Base-by-base conservation (phyloP, 176 grass and related monocot genomes). In the Oryza coarctata region DNA sequence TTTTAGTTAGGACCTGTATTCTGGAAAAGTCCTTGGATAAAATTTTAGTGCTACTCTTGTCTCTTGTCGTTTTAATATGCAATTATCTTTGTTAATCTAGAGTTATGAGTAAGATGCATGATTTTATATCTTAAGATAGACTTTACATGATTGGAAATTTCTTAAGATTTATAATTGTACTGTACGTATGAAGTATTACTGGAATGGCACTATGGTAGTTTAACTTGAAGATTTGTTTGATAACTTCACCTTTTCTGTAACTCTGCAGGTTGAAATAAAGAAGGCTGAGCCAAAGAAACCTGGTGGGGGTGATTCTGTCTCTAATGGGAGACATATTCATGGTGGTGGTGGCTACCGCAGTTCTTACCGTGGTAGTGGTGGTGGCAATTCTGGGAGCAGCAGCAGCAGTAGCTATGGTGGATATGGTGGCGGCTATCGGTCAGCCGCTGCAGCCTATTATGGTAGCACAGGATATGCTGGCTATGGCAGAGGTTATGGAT, bases 261-360 rank as follows among this genome's bases (percentile, higher is more conserved):
- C 36, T 71, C 86, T 82, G 66, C 87, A 99, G 96, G 96, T 99
- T 87, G 96, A 99, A 87, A 95, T 99, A 85, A 99, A 99, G 87
- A 95, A 89, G 70, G 96, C 96, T 9, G 96, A 99, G 63, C 96
- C 96, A 85, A 99, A 94, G 83, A 99, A 92, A 89, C 68, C 93
- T 52, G 91, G 89, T 12, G 93, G 86, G 5, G 87, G 88, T 36
- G 89, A 94, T 78, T 80, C 84, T 13, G 84, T 88, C 74, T 82
- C 80, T 49, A 93, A 66, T 10, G 85, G 85, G 9, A 92, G 96
- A 76, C 34, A 73, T 65, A 76, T 82, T 33, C 89, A 93, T 49
- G 80, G 86, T 52, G 72, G 86, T 52, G 72, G 87, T 63, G 58
- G 80, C 9, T 36, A 74, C 27, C 86, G 90, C 45, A 88, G 86